Evolutionary conservation across 345 rosid genomes (phyloP).

Genomic region (Lepidium sativum): DNA sequence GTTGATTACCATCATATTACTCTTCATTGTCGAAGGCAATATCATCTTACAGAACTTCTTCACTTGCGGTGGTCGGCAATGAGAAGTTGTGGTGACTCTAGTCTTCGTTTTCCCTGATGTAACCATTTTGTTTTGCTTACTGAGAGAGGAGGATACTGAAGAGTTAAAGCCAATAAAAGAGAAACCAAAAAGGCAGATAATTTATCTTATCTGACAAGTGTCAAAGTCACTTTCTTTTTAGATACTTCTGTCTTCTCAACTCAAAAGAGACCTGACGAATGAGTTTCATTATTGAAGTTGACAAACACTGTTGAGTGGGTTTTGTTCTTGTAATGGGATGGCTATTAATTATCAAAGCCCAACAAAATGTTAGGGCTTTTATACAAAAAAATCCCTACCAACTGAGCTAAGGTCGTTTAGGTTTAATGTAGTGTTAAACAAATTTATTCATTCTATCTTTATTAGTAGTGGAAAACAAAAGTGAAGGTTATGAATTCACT

Average conservation of each 20-base stretch:
- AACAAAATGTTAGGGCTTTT: no score
- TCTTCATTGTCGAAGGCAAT: slow-evolving; percentile 17
- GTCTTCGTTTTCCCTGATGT: background rate
- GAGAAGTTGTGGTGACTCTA: slow-evolving; percentile 1
- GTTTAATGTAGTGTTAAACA: no score
- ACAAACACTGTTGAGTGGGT: no score
- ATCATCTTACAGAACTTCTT: slow-evolving; percentile 18
- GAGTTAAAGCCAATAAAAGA: background rate
- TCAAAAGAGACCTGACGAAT: no score
- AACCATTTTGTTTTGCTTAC: slow-evolving; percentile 5
- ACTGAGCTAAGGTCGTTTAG: slow-evolving; percentile 98
- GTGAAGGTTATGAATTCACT: no score
- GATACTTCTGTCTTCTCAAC: no score
- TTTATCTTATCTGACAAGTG: slow-evolving; percentile 1
- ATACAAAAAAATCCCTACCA: slow-evolving; percentile 35
- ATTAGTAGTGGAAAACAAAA: no score
- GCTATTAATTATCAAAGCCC: background rate
- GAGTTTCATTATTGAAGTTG: background rate
- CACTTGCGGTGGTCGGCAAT: slow-evolving; percentile 1
- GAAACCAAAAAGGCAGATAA: background rate
- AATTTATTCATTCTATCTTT: no score
- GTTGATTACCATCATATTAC: slow-evolving; percentile 14
- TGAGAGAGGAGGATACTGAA: background rate
- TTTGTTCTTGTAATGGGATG: background rate
- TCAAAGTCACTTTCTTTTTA: no score